Evolutionary conservation across 2,329 filamentous ascomycete genomes (phyloP).

Genomic region (Ophiostoma fasciatum): DNA sequence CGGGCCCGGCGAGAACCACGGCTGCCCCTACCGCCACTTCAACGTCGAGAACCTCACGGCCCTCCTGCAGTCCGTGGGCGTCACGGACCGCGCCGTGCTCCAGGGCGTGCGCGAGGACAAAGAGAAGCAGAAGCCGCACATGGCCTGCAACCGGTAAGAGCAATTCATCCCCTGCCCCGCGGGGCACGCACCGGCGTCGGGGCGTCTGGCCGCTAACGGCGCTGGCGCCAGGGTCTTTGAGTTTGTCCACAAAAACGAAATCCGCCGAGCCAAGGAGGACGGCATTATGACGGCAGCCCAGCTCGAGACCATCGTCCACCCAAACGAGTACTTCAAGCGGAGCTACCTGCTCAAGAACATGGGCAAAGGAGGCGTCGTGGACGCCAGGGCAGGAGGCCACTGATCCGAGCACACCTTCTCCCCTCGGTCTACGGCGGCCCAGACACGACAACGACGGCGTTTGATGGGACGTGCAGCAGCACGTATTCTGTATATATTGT

Average conservation of each 20-base stretch:
- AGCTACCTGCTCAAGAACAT: slow-evolving; percentile 81
- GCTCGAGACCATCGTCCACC: slow-evolving; percentile 89
- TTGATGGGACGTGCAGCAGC: too few species aligned
- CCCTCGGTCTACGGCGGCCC: too few species aligned
- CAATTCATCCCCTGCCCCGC: not conserved
- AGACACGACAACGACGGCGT: too few species aligned
- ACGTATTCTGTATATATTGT: too few species aligned
- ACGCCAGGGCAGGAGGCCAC: slow-evolving; percentile 43
- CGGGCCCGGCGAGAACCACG: slow-evolving; percentile 75
- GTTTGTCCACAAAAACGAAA: slow-evolving; percentile 62
- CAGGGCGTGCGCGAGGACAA: slow-evolving; percentile 80
- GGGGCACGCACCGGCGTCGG: too few species aligned
- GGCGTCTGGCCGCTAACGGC: too few species aligned
- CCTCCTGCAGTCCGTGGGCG: slow-evolving; percentile 63
- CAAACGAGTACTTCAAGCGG: slow-evolving; percentile 95
- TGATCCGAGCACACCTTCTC: not conserved
- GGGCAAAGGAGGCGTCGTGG: slow-evolving; percentile 32
- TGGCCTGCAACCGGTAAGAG: slow-evolving; percentile 76
- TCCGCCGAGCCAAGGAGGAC: slow-evolving; percentile 63
- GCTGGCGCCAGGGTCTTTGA: slow-evolving; percentile 84
- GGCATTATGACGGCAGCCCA: slow-evolving; percentile 57
- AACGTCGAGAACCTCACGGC: slow-evolving; percentile 69
- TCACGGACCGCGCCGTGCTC: slow-evolving; percentile 63
- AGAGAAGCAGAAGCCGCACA: slow-evolving; percentile 75
- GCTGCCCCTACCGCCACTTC: slow-evolving; percentile 94